phyloP scores from a whole-genome alignment of 1,139 yeast genomes.

The Zygotorulaspora mrakii region DNA sequence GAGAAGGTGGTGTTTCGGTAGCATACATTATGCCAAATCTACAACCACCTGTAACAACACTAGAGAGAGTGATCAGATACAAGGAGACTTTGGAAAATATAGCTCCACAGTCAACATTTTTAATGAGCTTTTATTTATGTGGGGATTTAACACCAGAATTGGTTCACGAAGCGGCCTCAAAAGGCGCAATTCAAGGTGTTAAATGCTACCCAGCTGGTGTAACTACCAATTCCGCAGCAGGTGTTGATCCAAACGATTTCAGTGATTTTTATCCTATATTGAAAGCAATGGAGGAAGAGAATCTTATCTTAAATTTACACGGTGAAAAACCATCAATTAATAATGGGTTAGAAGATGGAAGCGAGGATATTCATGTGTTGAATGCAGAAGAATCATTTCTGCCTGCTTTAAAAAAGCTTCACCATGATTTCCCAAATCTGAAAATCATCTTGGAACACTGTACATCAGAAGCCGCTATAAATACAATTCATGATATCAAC shows the following conservation, averaged over 20 bases:
- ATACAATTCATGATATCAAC: conserved; percentile 69
- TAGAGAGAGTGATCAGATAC: conserved; percentile 69
- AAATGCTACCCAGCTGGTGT: conserved; percentile 99
- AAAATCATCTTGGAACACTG: conserved; percentile 92
- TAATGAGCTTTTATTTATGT: conserved; percentile 85
- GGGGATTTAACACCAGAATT: conserved; percentile 80
- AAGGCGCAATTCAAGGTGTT: conserved; percentile 72
- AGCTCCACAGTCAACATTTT: conserved; percentile 79
- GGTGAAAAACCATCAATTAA: conserved; percentile 85
- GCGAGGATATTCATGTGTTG: conserved; percentile 65
- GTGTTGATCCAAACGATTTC: conserved; percentile 91
- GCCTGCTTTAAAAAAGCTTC: conserved; percentile 83
- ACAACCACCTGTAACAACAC: conserved; percentile 86
- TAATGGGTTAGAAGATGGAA: conserved; percentile 40
- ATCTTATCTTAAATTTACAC: conserved; percentile 78
- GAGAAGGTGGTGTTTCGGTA: conserved; percentile 84
- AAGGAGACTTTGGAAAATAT: conserved; percentile 58
- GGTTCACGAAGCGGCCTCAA: conserved; percentile 70
- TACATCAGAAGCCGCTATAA: conserved; percentile 84
- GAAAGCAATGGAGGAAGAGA: conserved; percentile 75
- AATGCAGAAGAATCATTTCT: conserved; percentile 91
- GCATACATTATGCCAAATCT: conserved; percentile 96
- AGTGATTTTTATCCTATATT: conserved; percentile 83
- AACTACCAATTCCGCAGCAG: conserved; percentile 90
- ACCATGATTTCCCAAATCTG: conserved; percentile 76